phyloP scores from a whole-genome alignment of 805 yeast genomes.

The Lipomyces oligophaga region DNA sequence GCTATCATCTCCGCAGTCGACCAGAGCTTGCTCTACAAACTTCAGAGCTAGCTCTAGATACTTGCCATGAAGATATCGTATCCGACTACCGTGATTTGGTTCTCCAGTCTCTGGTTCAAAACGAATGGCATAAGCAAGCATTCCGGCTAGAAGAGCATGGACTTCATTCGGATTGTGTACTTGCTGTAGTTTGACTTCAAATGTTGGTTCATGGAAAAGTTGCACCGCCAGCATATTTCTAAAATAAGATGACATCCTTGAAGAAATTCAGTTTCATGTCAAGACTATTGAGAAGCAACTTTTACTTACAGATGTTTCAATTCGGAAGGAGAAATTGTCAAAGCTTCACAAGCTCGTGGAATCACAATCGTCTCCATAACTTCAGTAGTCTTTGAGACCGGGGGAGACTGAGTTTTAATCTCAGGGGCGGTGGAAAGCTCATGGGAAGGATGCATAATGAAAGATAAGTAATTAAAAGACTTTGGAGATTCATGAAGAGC shows the following conservation, averaged over 20 bases:
- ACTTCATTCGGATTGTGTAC: neutral
- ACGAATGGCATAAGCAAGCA: neutral
- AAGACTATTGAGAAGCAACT: too few relatives aligned
- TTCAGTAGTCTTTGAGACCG: neutral
- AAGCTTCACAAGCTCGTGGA: neutral
- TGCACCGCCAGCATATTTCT: neutral
- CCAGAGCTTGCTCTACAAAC: neutral
- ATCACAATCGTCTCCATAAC: neutral
- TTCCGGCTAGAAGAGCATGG: neutral
- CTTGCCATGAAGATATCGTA: neutral
- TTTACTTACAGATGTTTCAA: neutral
- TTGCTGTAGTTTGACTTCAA: neutral
- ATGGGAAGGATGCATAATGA: slow-evolving; percentile 1
- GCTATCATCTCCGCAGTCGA: neutral
- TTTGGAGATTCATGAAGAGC: slow-evolving; percentile 1
- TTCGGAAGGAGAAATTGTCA: neutral
- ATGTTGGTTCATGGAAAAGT: neutral
- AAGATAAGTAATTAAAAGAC: neutral
- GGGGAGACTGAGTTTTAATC: neutral
- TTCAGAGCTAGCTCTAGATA: neutral
- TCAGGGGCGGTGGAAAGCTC: neutral
- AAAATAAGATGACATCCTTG: neutral
- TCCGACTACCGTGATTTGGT: too few relatives aligned
- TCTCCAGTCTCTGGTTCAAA: neutral
- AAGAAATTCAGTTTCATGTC: too few relatives aligned